phyloP scores from a whole-genome alignment of 352 stramenopile genomes.

The Pythium volutum region DNA sequence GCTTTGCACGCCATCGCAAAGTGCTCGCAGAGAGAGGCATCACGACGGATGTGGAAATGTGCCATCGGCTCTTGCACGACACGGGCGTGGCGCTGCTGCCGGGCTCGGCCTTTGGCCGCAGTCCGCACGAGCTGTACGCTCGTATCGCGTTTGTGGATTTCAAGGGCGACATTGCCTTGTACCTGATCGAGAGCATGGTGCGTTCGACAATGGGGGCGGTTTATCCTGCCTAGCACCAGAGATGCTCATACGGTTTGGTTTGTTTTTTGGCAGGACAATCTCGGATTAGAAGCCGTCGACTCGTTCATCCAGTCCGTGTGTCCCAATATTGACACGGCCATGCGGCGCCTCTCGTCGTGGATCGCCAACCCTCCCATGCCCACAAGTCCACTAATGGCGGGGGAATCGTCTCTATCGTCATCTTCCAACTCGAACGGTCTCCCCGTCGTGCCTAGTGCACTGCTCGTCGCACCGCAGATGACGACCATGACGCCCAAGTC shows the following conservation, averaged over 20 bases:
- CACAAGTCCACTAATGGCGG: conserved; percentile 7
- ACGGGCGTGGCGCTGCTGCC: conserved; percentile 85
- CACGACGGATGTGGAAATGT: conserved; percentile 69
- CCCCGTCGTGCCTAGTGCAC: conserved; percentile 20
- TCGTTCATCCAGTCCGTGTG: conserved; percentile 88
- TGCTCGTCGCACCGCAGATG: conserved; percentile 23
- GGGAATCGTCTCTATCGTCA: conserved; percentile 2
- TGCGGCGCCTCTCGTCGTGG: conserved; percentile 75
- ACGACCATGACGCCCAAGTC: conserved; percentile 23
- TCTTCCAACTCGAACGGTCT: neutral
- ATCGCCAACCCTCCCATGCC: conserved; percentile 32
- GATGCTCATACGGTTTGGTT: too few relatives aligned
- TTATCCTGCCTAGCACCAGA: neutral
- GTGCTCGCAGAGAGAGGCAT: conserved; percentile 59
- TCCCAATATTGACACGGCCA: conserved; percentile 80
- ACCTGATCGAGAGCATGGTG: conserved; percentile 87
- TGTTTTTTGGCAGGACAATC: conserved; percentile 42
- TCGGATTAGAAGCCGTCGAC: conserved; percentile 66
- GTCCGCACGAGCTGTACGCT: conserved; percentile 69
- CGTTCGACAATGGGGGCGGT: conserved; percentile 14
- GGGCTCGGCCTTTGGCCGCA: conserved; percentile 79
- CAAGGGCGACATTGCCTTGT: conserved; percentile 84
- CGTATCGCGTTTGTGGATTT: conserved; percentile 87
- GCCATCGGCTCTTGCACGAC: conserved; percentile 72
- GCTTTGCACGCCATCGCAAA: conserved; percentile 71